Conservation (phyloP, 495 filamentous ascomycete genomes). For the Lindgomyces ingoldianus region DNA sequence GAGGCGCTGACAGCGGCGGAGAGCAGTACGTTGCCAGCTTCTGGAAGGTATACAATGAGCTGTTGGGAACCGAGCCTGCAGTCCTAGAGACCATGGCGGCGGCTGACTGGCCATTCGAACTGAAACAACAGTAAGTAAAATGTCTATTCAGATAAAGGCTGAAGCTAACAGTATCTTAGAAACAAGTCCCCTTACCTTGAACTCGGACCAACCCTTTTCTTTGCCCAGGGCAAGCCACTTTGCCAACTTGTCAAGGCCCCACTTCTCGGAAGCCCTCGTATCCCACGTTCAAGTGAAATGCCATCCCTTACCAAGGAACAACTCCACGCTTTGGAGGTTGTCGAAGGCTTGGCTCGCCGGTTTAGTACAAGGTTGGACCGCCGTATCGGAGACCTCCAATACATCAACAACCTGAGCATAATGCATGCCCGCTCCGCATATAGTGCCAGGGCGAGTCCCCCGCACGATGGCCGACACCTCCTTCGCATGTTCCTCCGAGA, state of each 20-base stretch:
- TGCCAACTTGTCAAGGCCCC: constrained; percentile 37
- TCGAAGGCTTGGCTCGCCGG: constrained; percentile 28
- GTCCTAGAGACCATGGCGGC: constrained; percentile 33
- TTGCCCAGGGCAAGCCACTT: constrained; percentile 32
- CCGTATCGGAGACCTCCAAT: constrained; percentile 36
- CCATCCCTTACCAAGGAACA: constrained; percentile 24
- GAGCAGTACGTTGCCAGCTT: constrained; percentile 37
- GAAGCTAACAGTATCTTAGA: background rate
- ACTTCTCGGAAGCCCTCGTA: constrained; percentile 25
- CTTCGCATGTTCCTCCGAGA: constrained; percentile 39
- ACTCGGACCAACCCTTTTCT: constrained; percentile 30
- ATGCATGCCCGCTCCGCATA: constrained; percentile 39
- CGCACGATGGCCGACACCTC: constrained; percentile 30
- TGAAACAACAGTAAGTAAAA: constrained; percentile 32
- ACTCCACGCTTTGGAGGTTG: constrained; percentile 20
- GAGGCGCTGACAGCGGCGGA: constrained; percentile 27
- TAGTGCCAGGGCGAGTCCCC: background rate
- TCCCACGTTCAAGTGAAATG: constrained; percentile 25
- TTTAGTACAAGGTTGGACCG: constrained; percentile 32
- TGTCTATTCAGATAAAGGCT: no score
- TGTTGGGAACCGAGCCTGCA: constrained; percentile 24
- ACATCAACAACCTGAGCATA: constrained; percentile 37
- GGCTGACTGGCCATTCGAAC: constrained; percentile 35
- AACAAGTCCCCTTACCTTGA: constrained; percentile 23
- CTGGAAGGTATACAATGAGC: constrained; percentile 37